Evolutionary conservation across 345 rosid species (phyloP).

Genomic region (Cardamine occulta): DNA sequence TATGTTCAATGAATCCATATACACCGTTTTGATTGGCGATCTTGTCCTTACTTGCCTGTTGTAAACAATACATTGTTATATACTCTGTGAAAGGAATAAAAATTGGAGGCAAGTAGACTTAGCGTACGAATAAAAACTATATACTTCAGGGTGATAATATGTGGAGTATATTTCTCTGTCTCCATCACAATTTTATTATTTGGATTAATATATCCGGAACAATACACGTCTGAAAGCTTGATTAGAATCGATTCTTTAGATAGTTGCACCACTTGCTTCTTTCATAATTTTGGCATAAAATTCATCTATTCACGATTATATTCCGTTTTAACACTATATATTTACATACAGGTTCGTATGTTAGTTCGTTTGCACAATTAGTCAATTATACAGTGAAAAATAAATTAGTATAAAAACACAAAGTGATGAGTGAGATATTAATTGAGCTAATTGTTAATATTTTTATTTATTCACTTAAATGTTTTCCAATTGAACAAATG

Average conservation of each 20-base stretch:
- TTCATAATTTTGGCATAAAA: not conserved
- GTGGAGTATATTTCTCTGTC: constrained; percentile 20
- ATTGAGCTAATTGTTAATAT: not conserved
- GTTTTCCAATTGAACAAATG: not conserved
- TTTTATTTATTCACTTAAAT: not conserved
- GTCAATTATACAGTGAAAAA: not conserved
- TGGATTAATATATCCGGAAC: constrained; percentile 11
- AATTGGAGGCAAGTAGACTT: constrained; percentile 41
- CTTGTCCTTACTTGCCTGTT: constrained; percentile 33
- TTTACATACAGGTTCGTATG: not conserved
- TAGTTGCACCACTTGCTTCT: constrained; percentile 30
- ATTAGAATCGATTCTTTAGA: constrained; percentile 30
- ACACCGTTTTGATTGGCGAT: constrained; percentile 22
- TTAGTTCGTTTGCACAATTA: not conserved
- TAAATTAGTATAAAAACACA: not conserved
- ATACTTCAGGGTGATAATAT: constrained; percentile 14
- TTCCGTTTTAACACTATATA: constrained; percentile 2
- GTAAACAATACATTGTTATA: constrained; percentile 13
- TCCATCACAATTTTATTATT: constrained; percentile 16
- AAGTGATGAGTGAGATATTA: not conserved
- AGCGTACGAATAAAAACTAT: constrained; percentile 41
- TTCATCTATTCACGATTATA: not conserved
- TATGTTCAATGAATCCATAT: constrained; percentile 42
- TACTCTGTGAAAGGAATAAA: constrained; percentile 16
- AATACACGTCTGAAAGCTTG: constrained; percentile 39